A percentile compares a stretch with the other conserved stretches of the same genome.
These are phyloP conservation scores for Pleurotus sapidus DNA, from an alignment of 768 basidiomycete species.

Conservation along the genomic window DNA sequence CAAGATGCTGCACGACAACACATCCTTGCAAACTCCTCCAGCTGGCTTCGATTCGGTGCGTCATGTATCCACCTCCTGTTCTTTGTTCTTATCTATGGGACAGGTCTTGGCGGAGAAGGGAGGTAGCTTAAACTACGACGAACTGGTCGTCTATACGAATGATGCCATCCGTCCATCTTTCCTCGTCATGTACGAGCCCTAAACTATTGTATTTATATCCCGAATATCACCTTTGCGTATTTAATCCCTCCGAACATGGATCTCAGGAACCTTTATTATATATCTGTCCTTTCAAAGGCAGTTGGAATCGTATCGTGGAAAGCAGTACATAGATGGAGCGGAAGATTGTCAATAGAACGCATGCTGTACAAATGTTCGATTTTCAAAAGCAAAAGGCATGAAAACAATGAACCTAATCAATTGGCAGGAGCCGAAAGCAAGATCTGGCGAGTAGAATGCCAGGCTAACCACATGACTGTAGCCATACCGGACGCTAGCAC, in stretches of 20 bases:
- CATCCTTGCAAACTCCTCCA: slow-evolving; percentile 54
- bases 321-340: too few species aligned
- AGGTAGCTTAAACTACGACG: slow-evolving; percentile 67
- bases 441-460: slow-evolving; percentile 43
- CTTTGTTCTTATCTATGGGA: neutral
- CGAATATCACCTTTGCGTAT: neutral
- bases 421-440: slow-evolving; percentile 6
- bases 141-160: slow-evolving; percentile 66
- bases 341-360: neutral
- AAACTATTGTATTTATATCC: slow-evolving; percentile 6
- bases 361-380: neutral
- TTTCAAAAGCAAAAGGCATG: neutral
- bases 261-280: neutral
- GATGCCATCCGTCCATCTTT: slow-evolving; percentile 73
- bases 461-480: slow-evolving; percentile 48
- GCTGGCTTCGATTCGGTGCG: slow-evolving; percentile 65
- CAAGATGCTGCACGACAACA: slow-evolving; percentile 60
- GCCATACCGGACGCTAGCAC: slow-evolving; percentile 45
- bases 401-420: neutral
- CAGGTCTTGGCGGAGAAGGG: slow-evolving; percentile 70
- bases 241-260: neutral
- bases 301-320: too few species aligned
- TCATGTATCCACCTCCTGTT: slow-evolving; percentile 11
- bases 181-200: slow-evolving; percentile 65
- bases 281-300: neutral